Evolutionary conservation across 2,329 filamentous ascomycete species (phyloP), one percentile per base, ranked within the genome.

Genomic region (Colletotrichum graminicola): DNA sequence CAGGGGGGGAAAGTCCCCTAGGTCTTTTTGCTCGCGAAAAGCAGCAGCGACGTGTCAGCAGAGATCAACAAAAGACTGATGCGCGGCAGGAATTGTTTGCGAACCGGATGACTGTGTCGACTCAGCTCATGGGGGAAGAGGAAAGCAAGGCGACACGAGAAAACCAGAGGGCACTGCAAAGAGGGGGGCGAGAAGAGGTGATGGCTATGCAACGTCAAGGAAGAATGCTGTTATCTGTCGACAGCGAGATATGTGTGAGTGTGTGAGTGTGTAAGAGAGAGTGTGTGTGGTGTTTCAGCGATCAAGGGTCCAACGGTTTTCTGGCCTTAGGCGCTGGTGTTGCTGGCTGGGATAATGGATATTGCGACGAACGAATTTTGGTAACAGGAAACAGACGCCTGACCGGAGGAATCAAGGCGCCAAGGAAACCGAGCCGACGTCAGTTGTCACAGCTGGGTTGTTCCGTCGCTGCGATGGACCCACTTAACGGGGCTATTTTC

Each of bases 81-180:
- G 54, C 57, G 64, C 62, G 45, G 71, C 73, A 74, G 73, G 67
- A 74, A 72, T 72, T 71, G 67, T 68, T 71, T 70, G 73, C 73
- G 71, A 73, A 74, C 73, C 73, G 71, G 73, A 74, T 73, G 67
- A 72, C 71, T 72, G 63, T 72, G 73, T 71, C 71, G 71, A 68
- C 67, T 73, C 71, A 73, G 71, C 66, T 71, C 73, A 74, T 73
- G 51, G 65, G 62, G 69, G 26, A 36, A 66, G 62, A 63, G 23
- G 60, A 39, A 55, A 67, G 52, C 36, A 60, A 62, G 45, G 55
- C 62, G 49, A 63, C 59, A 56, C 59, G 41, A 62, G 61, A 34
- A 49, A 67, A 34, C 67, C 41, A 67, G 56, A 67, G 49, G 65
- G 45, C 32, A 71, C 18, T 55, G 49, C 47, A 67, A 71, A 68